phyloP scores from a whole-genome alignment of 1,139 yeast genomes.

The Sugiyamaella pinicola region DNA sequence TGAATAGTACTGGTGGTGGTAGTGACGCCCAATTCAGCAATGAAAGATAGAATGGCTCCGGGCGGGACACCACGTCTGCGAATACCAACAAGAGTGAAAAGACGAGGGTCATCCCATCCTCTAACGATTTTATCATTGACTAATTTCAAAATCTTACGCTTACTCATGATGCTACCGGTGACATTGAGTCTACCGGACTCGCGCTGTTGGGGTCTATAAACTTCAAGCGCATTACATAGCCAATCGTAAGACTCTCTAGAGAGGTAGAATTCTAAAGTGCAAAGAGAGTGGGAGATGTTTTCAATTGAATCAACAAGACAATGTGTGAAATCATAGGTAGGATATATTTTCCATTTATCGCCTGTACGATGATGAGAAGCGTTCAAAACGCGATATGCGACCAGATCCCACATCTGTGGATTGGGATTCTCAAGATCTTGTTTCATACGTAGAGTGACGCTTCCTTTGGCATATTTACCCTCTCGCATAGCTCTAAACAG shows the following conservation, averaged over 20 bases:
- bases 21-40: slow-evolving; percentile 95
- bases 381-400: slow-evolving; percentile 93
- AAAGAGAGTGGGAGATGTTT: slow-evolving; percentile 90
- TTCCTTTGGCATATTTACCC: slow-evolving; percentile 85
- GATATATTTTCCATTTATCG: slow-evolving; percentile 94
- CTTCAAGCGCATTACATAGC: slow-evolving; percentile 94
- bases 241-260: slow-evolving; percentile 97
- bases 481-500: slow-evolving; percentile 91
- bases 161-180: slow-evolving; percentile 91
- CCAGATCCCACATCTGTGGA: slow-evolving; percentile 99
- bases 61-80: slow-evolving; percentile 99
- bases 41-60: slow-evolving; percentile 92
- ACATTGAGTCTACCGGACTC: slow-evolving; percentile 96
- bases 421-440: slow-evolving; percentile 89
- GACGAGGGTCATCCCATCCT: slow-evolving; percentile 98
- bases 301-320: slow-evolving; percentile 98
- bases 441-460: slow-evolving; percentile 95
- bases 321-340: slow-evolving; percentile 98
- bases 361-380: slow-evolving; percentile 97
- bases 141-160: slow-evolving; percentile 91
- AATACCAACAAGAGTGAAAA: slow-evolving; percentile 90
- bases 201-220: slow-evolving; percentile 97
- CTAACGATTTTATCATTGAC: slow-evolving; percentile 81
- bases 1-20: slow-evolving; percentile 92
- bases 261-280: slow-evolving; percentile 91